A percentile compares a stretch with the other conserved stretches of the same genome.
These are phyloP conservation scores for Rusavskia elegans DNA, from an alignment of 495 filamentous ascomycete species.

Conservation along the genomic window DNA sequence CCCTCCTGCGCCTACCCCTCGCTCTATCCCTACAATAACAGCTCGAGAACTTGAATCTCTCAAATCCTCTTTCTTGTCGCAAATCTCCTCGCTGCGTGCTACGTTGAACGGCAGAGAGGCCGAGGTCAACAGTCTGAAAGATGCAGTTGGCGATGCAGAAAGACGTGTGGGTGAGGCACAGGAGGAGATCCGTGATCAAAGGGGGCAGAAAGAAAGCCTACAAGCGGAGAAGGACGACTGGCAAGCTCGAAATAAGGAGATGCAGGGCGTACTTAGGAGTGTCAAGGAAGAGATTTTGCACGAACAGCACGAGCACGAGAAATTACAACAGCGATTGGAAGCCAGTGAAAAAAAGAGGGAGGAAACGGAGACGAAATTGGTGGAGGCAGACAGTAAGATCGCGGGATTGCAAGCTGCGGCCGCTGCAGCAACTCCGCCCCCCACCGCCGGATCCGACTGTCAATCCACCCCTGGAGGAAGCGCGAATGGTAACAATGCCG, in stretches of 20 bases:
- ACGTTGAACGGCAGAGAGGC: slow-evolving; percentile 82
- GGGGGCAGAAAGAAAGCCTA: slow-evolving; percentile 47
- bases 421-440: slow-evolving; percentile 4
- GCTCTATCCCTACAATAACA: slow-evolving; percentile 79
- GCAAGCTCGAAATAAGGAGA: slow-evolving; percentile 69
- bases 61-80: slow-evolving; percentile 74
- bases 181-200: slow-evolving; percentile 64
- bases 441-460: neutral
- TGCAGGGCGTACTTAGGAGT: slow-evolving; percentile 62
- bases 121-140: slow-evolving; percentile 69
- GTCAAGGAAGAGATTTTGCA: slow-evolving; percentile 69
- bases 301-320: slow-evolving; percentile 59
- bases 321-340: slow-evolving; percentile 50
- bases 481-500: slow-evolving; percentile 28
- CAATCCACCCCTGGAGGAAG: slow-evolving; percentile 24
- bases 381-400: slow-evolving; percentile 59
- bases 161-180: slow-evolving; percentile 73
- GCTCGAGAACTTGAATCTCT: slow-evolving; percentile 82
- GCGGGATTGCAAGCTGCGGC: slow-evolving; percentile 34
- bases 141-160: slow-evolving; percentile 76
- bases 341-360: slow-evolving; percentile 59
- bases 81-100: slow-evolving; percentile 80
- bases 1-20: slow-evolving; percentile 73
- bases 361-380: slow-evolving; percentile 33
- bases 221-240: slow-evolving; percentile 66